Base-by-base conservation (phyloP, 192 early-diverging fungal species). In the Coemansia asiatica region DNA sequence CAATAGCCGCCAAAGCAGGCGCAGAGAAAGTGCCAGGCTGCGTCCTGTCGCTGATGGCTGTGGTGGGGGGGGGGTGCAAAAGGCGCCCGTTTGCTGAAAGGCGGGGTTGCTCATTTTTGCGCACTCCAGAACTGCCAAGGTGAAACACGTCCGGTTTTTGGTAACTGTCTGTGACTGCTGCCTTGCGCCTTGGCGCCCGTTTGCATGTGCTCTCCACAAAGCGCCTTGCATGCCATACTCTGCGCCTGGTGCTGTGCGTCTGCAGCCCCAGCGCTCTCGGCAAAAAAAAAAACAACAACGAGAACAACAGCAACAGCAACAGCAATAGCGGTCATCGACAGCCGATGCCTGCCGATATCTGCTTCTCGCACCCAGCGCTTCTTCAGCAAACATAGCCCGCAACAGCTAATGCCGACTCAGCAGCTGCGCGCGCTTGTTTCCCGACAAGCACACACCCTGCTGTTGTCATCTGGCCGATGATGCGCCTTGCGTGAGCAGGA, bases 141-240 rank as follows among this genome's bases (percentile, higher is more conserved):
- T 44, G 40, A 44, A 44, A 44, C 40, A 44, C 40, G 40, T 44
- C 40, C 40, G 40, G 40, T 44, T 44, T 44, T 44, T 44, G 40
- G 40, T 44, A 44, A 44, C 40, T 44, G 40, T 44, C 40, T 44
- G 40, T 44, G 40, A 44, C 40, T 44, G 40, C 40, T 44, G 40
- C 40, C 40, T 44, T 44, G 40, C 40, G 40, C 40, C 40, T 44
- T 44, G 40, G 40, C 40, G 40, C 40, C 40, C 40, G 40, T 13
- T 44, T 44, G 40, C 40, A 44, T 44, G 40, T 44, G 40, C 13
- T 44, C 40, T 44, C 40, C 40, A 18, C 40, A 44, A 13, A 8
- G 13, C 40, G 40, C 12, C 40, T 44, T 44, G 40, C 40, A 44
- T 44, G 40, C 40, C 40, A 44, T 44, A 15, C 40, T 44, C 40